Percentiles rank a stretch among this genome's conserved stretches.
Conservation (phyloP, 345 rosid genomes). For the Linum tenue region DNA sequence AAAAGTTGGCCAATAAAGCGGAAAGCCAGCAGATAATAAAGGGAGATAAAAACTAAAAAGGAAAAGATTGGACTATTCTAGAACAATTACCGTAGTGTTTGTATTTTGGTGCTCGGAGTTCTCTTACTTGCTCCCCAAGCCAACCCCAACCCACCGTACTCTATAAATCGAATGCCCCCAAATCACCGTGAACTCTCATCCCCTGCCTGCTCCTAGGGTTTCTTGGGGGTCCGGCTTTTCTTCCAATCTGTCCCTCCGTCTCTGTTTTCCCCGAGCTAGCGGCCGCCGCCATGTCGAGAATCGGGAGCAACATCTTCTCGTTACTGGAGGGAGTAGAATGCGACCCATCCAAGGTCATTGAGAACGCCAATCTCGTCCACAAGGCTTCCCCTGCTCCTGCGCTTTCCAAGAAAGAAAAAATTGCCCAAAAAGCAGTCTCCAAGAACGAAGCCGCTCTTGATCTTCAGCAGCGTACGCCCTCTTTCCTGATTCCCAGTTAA, state of each 20-base stretch:
- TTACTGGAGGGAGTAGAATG: slow-evolving; percentile 7
- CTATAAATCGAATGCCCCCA: background rate
- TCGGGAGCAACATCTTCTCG: background rate
- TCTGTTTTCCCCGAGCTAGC: background rate
- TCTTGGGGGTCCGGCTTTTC: background rate
- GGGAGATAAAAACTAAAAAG: too few relatives aligned
- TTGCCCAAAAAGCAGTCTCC: too few relatives aligned
- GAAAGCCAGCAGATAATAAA: too few relatives aligned
- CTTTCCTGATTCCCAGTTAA: too few relatives aligned
- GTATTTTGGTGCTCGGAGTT: background rate
- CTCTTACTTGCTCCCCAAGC: background rate
- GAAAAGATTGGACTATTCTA: too few relatives aligned
- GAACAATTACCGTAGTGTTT: too few relatives aligned
- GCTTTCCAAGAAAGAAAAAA: background rate
- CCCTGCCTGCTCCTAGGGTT: background rate
- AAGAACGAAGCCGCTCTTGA: background rate
- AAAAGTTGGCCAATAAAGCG: too few relatives aligned
- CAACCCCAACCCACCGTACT: background rate
- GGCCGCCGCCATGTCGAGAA: background rate
- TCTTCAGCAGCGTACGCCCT: background rate
- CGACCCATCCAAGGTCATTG: background rate
- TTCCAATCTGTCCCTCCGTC: background rate
- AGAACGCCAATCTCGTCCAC: background rate
- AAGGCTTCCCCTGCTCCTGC: background rate
- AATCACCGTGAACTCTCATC: background rate